Percentiles rank a stretch among this genome's conserved stretches.
phyloP scores from a whole-genome alignment of 129 eudicot species.

The Flaveria sonorensis region DNA sequence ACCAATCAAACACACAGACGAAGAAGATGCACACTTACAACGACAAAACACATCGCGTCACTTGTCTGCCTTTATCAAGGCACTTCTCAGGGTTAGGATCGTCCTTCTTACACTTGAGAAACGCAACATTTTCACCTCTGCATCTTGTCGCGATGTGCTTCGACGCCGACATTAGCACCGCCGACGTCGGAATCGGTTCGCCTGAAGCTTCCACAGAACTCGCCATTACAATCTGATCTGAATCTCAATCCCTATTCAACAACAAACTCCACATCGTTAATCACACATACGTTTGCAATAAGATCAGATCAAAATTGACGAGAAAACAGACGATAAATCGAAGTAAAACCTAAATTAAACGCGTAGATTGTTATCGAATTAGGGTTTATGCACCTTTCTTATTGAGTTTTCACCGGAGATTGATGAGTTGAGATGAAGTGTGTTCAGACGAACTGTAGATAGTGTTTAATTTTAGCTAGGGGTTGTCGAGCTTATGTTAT shows the following conservation, averaged over 20 bases:
- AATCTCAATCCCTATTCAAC: conserved; percentile 26
- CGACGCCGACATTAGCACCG: conserved; percentile 74
- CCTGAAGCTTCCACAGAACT: conserved; percentile 51
- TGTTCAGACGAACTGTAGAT: too few species aligned
- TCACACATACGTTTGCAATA: neutral
- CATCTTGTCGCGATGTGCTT: conserved; percentile 83
- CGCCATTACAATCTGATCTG: conserved; percentile 41
- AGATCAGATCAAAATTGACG: conserved; percentile 12
- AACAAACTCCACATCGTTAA: conserved; percentile 13
- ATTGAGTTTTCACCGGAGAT: conserved; percentile 17
- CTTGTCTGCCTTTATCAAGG: conserved; percentile 83
- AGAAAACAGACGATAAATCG: neutral
- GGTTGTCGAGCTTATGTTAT: too few species aligned
- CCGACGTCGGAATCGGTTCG: conserved; percentile 79
- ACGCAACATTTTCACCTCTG: conserved; percentile 73
- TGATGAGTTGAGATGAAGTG: conserved; percentile 12
- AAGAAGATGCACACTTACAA: conserved; percentile 54
- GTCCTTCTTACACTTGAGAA: conserved; percentile 86
- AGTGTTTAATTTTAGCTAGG: too few species aligned
- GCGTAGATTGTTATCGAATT: neutral
- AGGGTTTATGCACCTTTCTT: conserved; percentile 37
- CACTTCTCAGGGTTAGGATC: conserved; percentile 95
- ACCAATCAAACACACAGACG: neutral
- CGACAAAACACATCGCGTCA: conserved; percentile 84
- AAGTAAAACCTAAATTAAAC: neutral